phyloP scores from a whole-genome alignment of 2,329 filamentous ascomycete species.

The Diaporthe australafricana region DNA sequence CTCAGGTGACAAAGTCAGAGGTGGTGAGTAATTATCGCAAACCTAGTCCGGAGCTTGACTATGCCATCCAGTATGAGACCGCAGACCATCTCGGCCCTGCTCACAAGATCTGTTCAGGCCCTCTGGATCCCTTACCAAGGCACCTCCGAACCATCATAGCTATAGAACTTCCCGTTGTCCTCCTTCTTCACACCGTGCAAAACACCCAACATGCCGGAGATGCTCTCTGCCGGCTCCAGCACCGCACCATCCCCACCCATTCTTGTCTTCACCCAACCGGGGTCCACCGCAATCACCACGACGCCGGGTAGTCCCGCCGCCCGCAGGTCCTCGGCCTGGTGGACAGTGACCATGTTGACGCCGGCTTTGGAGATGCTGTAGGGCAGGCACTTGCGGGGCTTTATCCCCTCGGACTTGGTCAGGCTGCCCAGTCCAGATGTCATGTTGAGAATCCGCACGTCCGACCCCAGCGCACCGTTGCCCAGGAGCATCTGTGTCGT shows the following conservation, averaged over 20 bases:
- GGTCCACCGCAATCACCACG: slow-evolving; percentile 27
- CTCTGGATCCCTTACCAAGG: slow-evolving; percentile 7
- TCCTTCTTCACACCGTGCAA: neutral
- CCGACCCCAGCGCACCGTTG: slow-evolving; percentile 40
- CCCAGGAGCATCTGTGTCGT: slow-evolving; percentile 52
- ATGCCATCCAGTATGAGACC: neutral
- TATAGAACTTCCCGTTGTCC: slow-evolving; percentile 26
- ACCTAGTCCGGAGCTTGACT: too few relatives aligned
- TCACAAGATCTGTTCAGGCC: neutral
- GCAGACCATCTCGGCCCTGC: neutral
- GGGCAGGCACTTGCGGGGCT: slow-evolving; percentile 44
- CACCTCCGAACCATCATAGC: slow-evolving; percentile 18
- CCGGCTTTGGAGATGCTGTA: slow-evolving; percentile 51
- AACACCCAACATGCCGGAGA: neutral
- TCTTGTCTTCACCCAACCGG: slow-evolving; percentile 28
- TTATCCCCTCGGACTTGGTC: slow-evolving; percentile 43
- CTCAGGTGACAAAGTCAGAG: too few relatives aligned
- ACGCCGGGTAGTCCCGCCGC: slow-evolving; percentile 12
- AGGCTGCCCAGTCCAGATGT: slow-evolving; percentile 53
- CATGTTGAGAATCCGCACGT: slow-evolving; percentile 53
- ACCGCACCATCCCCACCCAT: slow-evolving; percentile 30
- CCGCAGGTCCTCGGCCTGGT: slow-evolving; percentile 43
- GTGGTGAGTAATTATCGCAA: too few relatives aligned
- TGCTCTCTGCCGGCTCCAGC: slow-evolving; percentile 26
- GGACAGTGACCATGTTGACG: slow-evolving; percentile 52